A percentile compares a stretch with the other conserved stretches of the same genome.
Conservation (phyloP, 2,329 filamentous ascomycete genomes). For the Lasiodiplodia gonubiensis region DNA sequence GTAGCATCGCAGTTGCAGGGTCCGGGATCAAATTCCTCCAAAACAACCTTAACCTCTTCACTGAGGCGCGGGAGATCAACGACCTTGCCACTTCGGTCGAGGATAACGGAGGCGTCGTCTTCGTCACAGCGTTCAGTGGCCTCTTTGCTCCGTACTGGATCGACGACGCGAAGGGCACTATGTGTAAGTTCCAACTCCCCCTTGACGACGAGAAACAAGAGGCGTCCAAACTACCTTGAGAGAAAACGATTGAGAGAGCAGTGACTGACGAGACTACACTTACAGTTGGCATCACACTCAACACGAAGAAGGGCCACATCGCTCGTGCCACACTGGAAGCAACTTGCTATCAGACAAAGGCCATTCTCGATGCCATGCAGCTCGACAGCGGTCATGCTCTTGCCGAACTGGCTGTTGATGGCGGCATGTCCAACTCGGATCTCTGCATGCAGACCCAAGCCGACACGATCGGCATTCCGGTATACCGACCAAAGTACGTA, state of each 20-base stretch:
- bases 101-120: conserved; percentile 77
- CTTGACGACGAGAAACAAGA: not conserved
- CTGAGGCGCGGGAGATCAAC: conserved; percentile 61
- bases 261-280: not conserved
- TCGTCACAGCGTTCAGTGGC: conserved; percentile 84
- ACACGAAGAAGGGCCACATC: conserved; percentile 81
- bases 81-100: conserved; percentile 63
- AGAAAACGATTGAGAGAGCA: not conserved
- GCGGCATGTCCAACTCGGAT: conserved; percentile 81
- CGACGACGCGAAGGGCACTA: conserved; percentile 79
- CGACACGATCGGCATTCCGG: conserved; percentile 81
- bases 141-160: conserved; percentile 90
- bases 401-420: conserved; percentile 75
- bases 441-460: conserved; percentile 89
- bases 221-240: no score
- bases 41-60: conserved; percentile 64
- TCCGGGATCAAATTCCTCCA: conserved; percentile 70
- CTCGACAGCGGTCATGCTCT: conserved; percentile 76
- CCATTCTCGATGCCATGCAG: conserved; percentile 84
- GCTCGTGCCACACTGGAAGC: conserved; percentile 83
- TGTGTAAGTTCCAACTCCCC: conserved; percentile 42
- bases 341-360: conserved; percentile 84
- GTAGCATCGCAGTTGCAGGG: conserved; percentile 77
- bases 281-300: conserved; percentile 78
- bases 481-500: conserved; percentile 68